These are phyloP conservation scores for Mortierella sp. DNA, from an alignment of 371 early-diverging fungal genomes.

Conservation along the genomic window DNA sequence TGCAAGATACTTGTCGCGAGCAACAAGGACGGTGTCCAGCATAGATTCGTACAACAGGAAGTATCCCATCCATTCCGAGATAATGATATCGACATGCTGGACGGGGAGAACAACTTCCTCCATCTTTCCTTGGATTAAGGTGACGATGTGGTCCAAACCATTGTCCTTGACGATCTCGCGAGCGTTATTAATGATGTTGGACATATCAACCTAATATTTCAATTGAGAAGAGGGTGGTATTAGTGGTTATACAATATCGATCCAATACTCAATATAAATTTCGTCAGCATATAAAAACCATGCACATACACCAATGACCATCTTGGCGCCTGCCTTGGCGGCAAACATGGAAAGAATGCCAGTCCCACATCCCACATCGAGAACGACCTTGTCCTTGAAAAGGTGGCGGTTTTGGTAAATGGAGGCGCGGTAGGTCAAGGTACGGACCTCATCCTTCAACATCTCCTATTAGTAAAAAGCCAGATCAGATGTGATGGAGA, in stretches of 20 bases:
- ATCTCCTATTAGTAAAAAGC: constrained; percentile 75
- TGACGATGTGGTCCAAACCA: constrained; percentile 83
- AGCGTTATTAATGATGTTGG: constrained; percentile 95
- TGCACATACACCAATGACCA: constrained; percentile 86
- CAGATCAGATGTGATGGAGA: not conserved
- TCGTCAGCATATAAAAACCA: not conserved
- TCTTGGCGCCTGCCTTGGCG: constrained; percentile 96
- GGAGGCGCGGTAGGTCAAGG: constrained; percentile 93
- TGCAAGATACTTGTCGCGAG: constrained; percentile 93
- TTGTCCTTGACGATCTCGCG: constrained; percentile 92
- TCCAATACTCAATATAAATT: not conserved
- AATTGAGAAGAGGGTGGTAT: not conserved
- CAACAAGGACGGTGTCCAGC: constrained; percentile 97
- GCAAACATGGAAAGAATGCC: constrained; percentile 98
- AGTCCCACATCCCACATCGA: constrained; percentile 99
- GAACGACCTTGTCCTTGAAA: constrained; percentile 96
- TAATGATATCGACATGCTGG: constrained; percentile 93
- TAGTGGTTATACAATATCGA: not conserved
- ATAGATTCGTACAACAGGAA: constrained; percentile 97
- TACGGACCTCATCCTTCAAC: constrained; percentile 96
- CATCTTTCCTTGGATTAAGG: constrained; percentile 95
- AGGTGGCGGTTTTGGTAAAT: constrained; percentile 94
- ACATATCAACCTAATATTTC: constrained; percentile 86
- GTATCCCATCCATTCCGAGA: constrained; percentile 99
- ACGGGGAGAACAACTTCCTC: constrained; percentile 95